Conservation (phyloP, 805 yeast species). For the Tetrapisispora arboricola region DNA sequence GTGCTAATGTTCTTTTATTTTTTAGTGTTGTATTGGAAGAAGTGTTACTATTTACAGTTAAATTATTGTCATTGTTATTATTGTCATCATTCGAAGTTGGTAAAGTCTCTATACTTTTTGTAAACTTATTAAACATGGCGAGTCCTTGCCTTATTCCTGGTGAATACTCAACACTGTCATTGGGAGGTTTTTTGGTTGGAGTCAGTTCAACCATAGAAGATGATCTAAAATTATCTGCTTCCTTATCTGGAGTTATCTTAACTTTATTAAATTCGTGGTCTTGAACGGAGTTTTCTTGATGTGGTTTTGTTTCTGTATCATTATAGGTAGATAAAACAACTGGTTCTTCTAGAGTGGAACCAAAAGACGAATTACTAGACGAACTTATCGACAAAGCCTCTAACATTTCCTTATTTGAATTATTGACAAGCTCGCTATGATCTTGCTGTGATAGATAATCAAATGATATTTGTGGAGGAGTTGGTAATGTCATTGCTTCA, state of each 20-base stretch:
- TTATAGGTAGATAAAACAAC: background rate
- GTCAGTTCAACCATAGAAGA: constrained; percentile 1
- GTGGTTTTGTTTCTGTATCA: background rate
- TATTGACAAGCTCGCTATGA: background rate
- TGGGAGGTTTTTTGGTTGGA: background rate
- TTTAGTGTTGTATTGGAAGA: background rate
- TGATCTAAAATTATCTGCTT: background rate
- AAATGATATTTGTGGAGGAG: background rate
- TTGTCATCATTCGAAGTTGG: background rate
- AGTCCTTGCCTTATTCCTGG: constrained; percentile 1
- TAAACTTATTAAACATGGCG: background rate
- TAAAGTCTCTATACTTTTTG: constrained; percentile 1
- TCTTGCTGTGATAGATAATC: background rate
- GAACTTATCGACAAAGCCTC: constrained; percentile 4
- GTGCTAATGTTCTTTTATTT: constrained; percentile 1
- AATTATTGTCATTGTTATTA: background rate
- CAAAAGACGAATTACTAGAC: constrained; percentile 6
- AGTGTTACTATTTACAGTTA: background rate
- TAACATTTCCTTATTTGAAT: background rate
- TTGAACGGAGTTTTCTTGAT: background rate
- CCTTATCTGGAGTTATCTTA: background rate
- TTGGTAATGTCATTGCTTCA: background rate
- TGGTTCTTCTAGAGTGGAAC: constrained; percentile 12
- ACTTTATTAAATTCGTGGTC: background rate
- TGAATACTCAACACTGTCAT: constrained; percentile 1